Evolutionary conservation across 2,329 filamentous ascomycete genomes (phyloP).

Genomic region (Fusarium globosum): DNA sequence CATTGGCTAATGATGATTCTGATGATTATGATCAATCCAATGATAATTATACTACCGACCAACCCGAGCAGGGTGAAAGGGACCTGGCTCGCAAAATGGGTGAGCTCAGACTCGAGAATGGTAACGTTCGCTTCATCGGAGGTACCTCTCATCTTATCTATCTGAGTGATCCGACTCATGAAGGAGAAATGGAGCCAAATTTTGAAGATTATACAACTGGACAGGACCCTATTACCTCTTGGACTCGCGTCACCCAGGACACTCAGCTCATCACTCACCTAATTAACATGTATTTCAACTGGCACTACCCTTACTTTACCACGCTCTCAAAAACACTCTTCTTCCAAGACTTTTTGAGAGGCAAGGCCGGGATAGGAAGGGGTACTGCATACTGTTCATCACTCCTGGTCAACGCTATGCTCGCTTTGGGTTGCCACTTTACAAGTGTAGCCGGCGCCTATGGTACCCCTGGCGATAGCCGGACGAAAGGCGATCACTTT

Average conservation of each 20-base stretch:
- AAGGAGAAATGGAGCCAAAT: constrained; percentile 54
- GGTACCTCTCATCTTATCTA: constrained; percentile 95
- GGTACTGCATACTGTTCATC: constrained; percentile 85
- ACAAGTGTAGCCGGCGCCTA: constrained; percentile 80
- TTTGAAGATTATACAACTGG: constrained; percentile 60
- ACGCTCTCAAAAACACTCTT: constrained; percentile 89
- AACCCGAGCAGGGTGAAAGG: constrained; percentile 70
- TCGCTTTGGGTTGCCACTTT: constrained; percentile 94
- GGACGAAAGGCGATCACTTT: constrained; percentile 94
- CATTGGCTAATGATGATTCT: constrained; percentile 54
- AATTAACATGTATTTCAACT: constrained; percentile 97
- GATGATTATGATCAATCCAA: constrained; percentile 54
- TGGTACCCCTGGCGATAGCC: constrained; percentile 76
- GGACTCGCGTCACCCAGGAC: constrained; percentile 88
- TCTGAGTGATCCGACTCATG: constrained; percentile 64
- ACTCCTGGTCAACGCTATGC: constrained; percentile 91
- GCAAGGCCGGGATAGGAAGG: constrained; percentile 67
- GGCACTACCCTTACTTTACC: constrained; percentile 97
- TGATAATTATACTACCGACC: constrained; percentile 55
- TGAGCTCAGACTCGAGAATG: constrained; percentile 86
- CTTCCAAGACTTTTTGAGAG: constrained; percentile 83
- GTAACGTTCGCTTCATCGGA: constrained; percentile 89
- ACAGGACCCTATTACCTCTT: constrained; percentile 81
- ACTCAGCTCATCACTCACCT: constrained; percentile 83
- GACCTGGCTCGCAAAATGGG: constrained; percentile 94